Percentiles rank a stretch among this genome's conserved stretches.
These are phyloP conservation scores for Fusarium cyanostomum DNA, from an alignment of 2,329 filamentous ascomycete genomes.

Conservation along the genomic window DNA sequence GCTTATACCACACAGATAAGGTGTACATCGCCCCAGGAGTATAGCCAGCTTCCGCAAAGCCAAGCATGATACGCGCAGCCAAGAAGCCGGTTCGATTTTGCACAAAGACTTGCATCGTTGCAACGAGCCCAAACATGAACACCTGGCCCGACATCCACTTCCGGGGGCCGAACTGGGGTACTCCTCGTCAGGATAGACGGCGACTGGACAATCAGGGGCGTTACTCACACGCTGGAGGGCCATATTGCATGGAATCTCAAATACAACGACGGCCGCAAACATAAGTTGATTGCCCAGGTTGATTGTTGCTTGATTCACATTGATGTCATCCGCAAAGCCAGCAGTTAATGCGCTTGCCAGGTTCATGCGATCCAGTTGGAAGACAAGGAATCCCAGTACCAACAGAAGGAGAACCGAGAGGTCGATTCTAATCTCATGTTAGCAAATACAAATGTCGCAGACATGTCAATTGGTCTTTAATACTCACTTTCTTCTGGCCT, in stretches of 20 bases:
- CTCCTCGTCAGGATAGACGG: not conserved
- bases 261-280: constrained; percentile 59
- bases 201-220: too few species aligned
- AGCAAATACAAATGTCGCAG: not conserved
- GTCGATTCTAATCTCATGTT: constrained; percentile 51
- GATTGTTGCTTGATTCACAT: constrained; percentile 56
- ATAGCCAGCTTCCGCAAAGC: constrained; percentile 60
- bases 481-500: constrained; percentile 4
- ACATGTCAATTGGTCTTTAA: not conserved
- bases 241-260: constrained; percentile 63
- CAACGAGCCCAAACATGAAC: constrained; percentile 58
- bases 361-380: constrained; percentile 64
- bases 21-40: constrained; percentile 63
- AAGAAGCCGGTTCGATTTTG: constrained; percentile 56
- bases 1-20: constrained; percentile 61
- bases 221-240: constrained; percentile 46
- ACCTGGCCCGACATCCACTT: constrained; percentile 61
- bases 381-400: constrained; percentile 59
- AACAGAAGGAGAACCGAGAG: constrained; percentile 58
- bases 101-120: constrained; percentile 56
- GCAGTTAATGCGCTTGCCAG: constrained; percentile 60
- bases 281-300: constrained; percentile 64
- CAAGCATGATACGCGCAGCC: constrained; percentile 54
- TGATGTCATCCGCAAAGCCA: constrained; percentile 55
- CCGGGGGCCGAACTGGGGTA: not conserved